Evolutionary conservation across 495 filamentous ascomycete species (phyloP).

Genomic region (Hyaloscypha bicolor): DNA sequence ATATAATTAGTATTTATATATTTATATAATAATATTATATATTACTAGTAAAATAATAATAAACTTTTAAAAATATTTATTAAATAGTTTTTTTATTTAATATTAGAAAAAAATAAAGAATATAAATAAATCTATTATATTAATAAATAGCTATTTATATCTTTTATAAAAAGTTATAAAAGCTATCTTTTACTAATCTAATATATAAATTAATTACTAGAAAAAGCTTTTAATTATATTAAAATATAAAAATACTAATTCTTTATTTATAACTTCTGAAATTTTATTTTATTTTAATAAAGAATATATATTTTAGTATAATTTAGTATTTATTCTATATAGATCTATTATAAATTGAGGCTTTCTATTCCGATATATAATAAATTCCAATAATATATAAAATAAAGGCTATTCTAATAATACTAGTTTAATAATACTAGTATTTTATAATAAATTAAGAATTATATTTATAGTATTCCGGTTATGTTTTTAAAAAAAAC

Average conservation of each 20-base stretch:
- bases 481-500: not conserved
- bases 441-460: not conserved
- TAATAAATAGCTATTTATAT: constrained; percentile 22
- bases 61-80: not conserved
- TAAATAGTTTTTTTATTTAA: constrained; percentile 18
- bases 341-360: constrained; percentile 25
- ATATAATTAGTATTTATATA: too few relatives aligned
- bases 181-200: constrained; percentile 20
- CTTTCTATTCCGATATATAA: constrained; percentile 23
- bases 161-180: constrained; percentile 23
- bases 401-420: constrained; percentile 13
- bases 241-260: constrained; percentile 13
- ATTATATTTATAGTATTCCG: not conserved
- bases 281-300: constrained; percentile 16
- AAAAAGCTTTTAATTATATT: constrained; percentile 26
- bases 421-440: not conserved
- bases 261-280: constrained; percentile 3
- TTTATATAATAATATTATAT: too few relatives aligned
- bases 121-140: constrained; percentile 21
- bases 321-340: constrained; percentile 15
- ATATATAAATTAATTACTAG: constrained; percentile 4
- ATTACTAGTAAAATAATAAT: too few relatives aligned
- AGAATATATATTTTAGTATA: constrained; percentile 16
- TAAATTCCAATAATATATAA: constrained; percentile 6
- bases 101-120: constrained; percentile 24